These are phyloP conservation scores for Rhexocercosporidium sp. DNA, from an alignment of 2,329 filamentous ascomycete genomes.

Conservation along the genomic window DNA sequence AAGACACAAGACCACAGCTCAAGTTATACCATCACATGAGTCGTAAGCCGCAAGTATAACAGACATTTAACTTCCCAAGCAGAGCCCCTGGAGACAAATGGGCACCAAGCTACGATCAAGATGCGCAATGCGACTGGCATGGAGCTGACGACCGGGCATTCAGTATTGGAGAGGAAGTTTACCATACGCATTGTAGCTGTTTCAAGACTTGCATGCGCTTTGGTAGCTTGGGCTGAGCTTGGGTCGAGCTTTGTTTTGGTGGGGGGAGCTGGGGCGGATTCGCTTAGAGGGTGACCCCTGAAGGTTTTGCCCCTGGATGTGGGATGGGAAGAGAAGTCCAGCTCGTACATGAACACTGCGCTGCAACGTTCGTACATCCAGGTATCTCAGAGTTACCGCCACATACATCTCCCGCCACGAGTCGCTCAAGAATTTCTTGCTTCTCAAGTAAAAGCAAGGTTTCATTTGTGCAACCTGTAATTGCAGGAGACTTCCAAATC, in stretches of 20 bases:
- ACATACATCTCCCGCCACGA: too few relatives aligned
- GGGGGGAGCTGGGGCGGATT: background rate
- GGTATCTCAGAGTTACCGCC: too few relatives aligned
- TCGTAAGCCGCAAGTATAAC: background rate
- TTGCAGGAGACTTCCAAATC: background rate
- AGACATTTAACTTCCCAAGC: background rate
- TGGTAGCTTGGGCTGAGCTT: background rate
- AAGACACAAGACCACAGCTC: background rate
- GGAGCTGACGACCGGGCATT: background rate
- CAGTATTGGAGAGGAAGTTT: background rate
- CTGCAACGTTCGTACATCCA: too few relatives aligned
- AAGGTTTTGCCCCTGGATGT: background rate
- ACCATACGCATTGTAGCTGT: background rate
- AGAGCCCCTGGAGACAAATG: background rate
- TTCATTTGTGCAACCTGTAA: too few relatives aligned
- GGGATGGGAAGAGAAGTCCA: background rate
- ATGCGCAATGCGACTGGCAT: background rate
- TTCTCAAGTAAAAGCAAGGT: too few relatives aligned
- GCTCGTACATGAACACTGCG: too few relatives aligned
- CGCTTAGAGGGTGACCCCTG: background rate
- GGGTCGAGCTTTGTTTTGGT: conserved; percentile 9
- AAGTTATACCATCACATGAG: background rate
- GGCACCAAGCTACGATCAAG: background rate
- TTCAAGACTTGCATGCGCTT: conserved; percentile 3
- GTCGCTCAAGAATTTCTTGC: too few relatives aligned